Evolutionary conservation across 2,329 filamentous ascomycete species (phyloP).

Genomic region (Fragosphaeria purpurea): DNA sequence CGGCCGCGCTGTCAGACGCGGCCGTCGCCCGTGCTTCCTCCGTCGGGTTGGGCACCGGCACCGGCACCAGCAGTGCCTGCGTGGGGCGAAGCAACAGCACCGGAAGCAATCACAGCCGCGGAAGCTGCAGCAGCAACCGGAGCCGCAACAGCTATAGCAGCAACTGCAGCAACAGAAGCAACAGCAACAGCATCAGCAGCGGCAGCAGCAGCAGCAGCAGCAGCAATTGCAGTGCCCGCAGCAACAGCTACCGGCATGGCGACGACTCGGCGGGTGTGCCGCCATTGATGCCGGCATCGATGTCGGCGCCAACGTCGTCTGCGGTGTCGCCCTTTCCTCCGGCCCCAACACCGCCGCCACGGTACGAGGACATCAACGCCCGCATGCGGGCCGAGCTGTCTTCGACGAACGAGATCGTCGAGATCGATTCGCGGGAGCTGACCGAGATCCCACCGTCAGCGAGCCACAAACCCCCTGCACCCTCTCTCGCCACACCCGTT

Average conservation of each 20-base stretch:
- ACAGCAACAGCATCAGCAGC: conserved; percentile 1
- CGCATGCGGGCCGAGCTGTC: conserved; percentile 32
- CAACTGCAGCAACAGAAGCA: conserved; percentile 8
- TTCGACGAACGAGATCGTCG: conserved; percentile 37
- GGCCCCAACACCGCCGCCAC: conserved; percentile 32
- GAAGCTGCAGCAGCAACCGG: neutral
- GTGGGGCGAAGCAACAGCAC: conserved; percentile 6
- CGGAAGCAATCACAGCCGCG: conserved; percentile 2
- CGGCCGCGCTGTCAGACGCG: neutral
- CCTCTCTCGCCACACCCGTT: too few species aligned
- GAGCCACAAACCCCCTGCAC: too few species aligned
- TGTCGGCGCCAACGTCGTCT: neutral
- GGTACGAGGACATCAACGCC: conserved; percentile 29
- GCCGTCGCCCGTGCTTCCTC: neutral
- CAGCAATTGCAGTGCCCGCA: conserved; percentile 3
- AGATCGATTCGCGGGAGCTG: conserved; percentile 41
- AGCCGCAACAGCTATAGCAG: conserved; percentile 1
- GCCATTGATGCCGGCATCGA: neutral
- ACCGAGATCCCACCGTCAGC: conserved; percentile 6
- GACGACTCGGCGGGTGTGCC: neutral
- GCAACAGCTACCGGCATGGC: conserved; percentile 1
- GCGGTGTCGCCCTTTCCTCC: neutral
- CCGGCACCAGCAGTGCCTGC: neutral
- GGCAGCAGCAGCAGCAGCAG: neutral
- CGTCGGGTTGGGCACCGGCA: neutral